Evolutionary conservation across 495 filamentous ascomycete genomes (phyloP).

Genomic region (Bacidia rubella): DNA sequence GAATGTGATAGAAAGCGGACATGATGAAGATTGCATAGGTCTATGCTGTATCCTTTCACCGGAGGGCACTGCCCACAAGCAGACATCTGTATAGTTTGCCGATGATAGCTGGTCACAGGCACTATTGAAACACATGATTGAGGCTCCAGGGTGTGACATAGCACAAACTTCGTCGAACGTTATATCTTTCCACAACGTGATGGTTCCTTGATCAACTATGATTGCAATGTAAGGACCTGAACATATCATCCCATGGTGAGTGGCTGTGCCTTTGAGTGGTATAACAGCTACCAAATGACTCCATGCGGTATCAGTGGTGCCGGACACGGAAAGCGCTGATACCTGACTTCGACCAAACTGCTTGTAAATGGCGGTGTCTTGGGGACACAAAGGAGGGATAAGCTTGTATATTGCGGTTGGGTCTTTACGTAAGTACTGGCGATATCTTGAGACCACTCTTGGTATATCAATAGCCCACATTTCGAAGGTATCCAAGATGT

Average conservation of each 20-base stretch:
- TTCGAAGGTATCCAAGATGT: slow-evolving; percentile 14
- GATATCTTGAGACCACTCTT: slow-evolving; percentile 27
- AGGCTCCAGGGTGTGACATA: too few species aligned
- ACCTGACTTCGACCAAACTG: slow-evolving; percentile 10
- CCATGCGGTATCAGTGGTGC: slow-evolving; percentile 13
- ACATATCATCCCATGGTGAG: slow-evolving; percentile 8
- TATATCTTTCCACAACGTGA: too few species aligned
- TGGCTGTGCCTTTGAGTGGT: slow-evolving; percentile 9
- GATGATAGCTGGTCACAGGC: too few species aligned
- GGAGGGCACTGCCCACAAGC: too few species aligned
- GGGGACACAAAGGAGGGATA: slow-evolving; percentile 28
- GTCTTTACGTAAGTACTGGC: slow-evolving; percentile 14
- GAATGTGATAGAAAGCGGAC: too few species aligned
- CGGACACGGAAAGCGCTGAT: slow-evolving; percentile 9
- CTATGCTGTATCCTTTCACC: too few species aligned
- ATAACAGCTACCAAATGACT: slow-evolving; percentile 19
- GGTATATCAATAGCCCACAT: slow-evolving; percentile 31
- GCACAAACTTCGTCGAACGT: too few species aligned
- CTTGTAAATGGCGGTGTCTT: slow-evolving; percentile 15
- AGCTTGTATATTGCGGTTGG: slow-evolving; percentile 26
- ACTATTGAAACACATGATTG: too few species aligned
- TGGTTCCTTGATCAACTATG: too few species aligned
- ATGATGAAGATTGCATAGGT: too few species aligned
- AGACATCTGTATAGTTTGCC: too few species aligned
- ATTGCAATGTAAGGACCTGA: too few species aligned